phyloP scores from a whole-genome alignment of 169 alveolate species.

The Eimeria falciformis region DNA sequence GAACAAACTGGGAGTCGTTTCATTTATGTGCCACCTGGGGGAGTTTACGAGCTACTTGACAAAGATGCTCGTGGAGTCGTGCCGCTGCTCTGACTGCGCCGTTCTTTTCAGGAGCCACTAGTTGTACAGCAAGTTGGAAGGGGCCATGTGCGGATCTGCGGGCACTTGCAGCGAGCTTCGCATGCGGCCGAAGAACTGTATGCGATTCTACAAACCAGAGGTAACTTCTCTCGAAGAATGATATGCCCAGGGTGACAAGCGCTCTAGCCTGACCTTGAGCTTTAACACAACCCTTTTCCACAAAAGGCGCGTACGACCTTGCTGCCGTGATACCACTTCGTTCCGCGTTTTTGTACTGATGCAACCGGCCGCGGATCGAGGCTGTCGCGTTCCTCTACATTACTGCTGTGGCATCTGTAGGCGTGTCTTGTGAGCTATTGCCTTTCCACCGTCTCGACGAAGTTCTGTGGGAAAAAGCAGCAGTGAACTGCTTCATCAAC shows the following conservation, averaged over 20 bases:
- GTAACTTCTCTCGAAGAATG: neutral
- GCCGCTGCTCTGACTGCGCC: neutral
- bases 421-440: slow-evolving; percentile 50
- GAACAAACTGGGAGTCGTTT: too few relatives aligned
- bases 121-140: slow-evolving; percentile 48
- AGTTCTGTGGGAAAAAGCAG: slow-evolving; percentile 74
- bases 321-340: too few relatives aligned
- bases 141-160: slow-evolving; percentile 69
- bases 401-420: slow-evolving; percentile 2
- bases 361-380: too few relatives aligned
- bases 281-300: too few relatives aligned
- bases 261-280: neutral
- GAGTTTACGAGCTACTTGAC: neutral
- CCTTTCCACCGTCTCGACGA: slow-evolving; percentile 50
- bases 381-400: too few relatives aligned
- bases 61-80: neutral
- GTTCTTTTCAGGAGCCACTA: slow-evolving; percentile 41
- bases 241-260: neutral
- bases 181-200: slow-evolving; percentile 58
- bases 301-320: too few relatives aligned
- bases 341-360: too few relatives aligned
- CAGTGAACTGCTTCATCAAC: slow-evolving; percentile 73
- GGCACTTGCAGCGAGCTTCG: slow-evolving; percentile 40
- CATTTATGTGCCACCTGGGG: too few relatives aligned
- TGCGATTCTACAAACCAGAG: slow-evolving; percentile 28